Percentiles rank a stretch among this genome's conserved stretches.
These are phyloP conservation scores for Termitomyces sp. DNA, from an alignment of 768 basidiomycete species.

Conservation along the genomic window DNA sequence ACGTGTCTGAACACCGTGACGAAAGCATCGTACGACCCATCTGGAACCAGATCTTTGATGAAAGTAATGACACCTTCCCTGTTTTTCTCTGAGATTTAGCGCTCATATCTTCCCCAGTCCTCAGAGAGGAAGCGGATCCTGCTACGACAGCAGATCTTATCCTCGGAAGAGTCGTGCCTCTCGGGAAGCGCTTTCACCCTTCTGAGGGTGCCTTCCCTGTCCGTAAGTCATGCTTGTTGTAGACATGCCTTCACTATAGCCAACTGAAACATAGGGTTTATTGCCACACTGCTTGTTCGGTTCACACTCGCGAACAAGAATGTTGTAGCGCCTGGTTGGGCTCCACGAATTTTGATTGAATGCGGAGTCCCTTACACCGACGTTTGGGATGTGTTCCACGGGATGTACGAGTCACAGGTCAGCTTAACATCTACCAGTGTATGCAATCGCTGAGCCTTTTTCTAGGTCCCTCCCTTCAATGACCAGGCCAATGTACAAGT, in stretches of 20 bases:
- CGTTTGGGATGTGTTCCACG: slow-evolving; percentile 81
- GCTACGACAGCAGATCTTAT: slow-evolving; percentile 55
- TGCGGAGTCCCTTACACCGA: slow-evolving; percentile 78
- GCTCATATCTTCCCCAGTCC: slow-evolving; percentile 31
- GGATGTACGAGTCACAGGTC: slow-evolving; percentile 88
- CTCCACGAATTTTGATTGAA: slow-evolving; percentile 69
- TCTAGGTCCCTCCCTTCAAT: slow-evolving; percentile 78
- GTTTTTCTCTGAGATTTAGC: background rate
- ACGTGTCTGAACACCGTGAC: slow-evolving; percentile 91
- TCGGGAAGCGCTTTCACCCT: slow-evolving; percentile 86
- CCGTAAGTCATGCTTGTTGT: slow-evolving; percentile 43
- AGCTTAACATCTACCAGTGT: slow-evolving; percentile 14
- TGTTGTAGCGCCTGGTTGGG: slow-evolving; percentile 73
- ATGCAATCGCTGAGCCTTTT: background rate
- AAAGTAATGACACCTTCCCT: slow-evolving; percentile 41
- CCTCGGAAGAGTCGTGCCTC: slow-evolving; percentile 55
- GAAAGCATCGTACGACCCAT: slow-evolving; percentile 75
- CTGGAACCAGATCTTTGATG: slow-evolving; percentile 85
- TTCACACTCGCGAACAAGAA: slow-evolving; percentile 61
- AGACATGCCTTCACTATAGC: background rate
- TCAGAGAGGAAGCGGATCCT: slow-evolving; percentile 52
- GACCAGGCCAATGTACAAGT: slow-evolving; percentile 74
- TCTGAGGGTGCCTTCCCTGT: slow-evolving; percentile 89
- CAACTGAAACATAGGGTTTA: slow-evolving; percentile 46
- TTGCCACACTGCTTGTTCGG: slow-evolving; percentile 70